Evolutionary conservation across 2,329 filamentous ascomycete genomes (phyloP).

Genomic region (Sporothrix brasiliensis): DNA sequence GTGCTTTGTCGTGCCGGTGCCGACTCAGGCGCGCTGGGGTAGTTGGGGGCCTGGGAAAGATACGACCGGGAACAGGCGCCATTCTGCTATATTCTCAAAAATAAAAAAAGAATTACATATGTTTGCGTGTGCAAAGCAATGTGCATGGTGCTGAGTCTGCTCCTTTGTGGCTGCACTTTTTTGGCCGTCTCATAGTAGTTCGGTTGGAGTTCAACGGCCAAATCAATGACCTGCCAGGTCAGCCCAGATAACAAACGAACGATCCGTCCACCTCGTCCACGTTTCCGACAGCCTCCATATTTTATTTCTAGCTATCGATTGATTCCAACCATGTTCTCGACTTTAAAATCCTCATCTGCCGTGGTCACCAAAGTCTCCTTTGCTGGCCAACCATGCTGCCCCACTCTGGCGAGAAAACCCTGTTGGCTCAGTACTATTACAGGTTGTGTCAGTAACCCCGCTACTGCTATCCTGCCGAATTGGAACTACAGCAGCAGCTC

Average conservation of each 20-base stretch:
- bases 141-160: neutral
- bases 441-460: constrained; percentile 29
- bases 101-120: constrained; percentile 24
- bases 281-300: neutral
- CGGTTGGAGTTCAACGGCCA: neutral
- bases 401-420: constrained; percentile 34
- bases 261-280: neutral
- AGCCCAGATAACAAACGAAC: neutral
- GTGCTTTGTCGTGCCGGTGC: constrained; percentile 5
- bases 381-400: constrained; percentile 22
- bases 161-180: neutral
- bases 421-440: constrained; percentile 29
- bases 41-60: constrained; percentile 14
- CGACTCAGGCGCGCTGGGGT: constrained; percentile 12
- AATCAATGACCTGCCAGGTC: neutral
- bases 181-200: neutral
- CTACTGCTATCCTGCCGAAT: constrained; percentile 22
- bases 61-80: constrained; percentile 26
- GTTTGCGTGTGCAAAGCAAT: neutral
- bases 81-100: constrained; percentile 30
- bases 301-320: neutral
- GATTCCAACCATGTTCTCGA: neutral
- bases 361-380: constrained; percentile 42
- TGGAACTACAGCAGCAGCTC: neutral
- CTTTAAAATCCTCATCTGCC: constrained; percentile 41